Evolutionary conservation across 23 red algal genomes (phyloP), one percentile per base, ranked within the genome.

Genomic region (Gracilaria caudata): DNA sequence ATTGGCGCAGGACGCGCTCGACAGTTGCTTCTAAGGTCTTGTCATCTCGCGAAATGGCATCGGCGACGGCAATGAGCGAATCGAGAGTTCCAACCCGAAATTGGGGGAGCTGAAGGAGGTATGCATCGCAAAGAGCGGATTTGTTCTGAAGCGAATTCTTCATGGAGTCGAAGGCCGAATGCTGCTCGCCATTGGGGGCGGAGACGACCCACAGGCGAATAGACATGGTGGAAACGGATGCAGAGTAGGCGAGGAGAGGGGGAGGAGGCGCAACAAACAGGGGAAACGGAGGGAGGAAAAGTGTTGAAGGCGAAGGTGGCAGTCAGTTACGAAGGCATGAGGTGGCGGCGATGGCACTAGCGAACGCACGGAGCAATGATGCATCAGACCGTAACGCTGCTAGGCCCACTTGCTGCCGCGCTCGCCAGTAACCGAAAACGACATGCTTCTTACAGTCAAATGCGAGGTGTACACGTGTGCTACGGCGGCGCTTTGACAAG

Each of bases 31-130:
- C 94, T 39, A 95, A 81, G 19, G 87, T 73, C 57, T 86, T 86
- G 28, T 95, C 92, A 89, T 95, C 89, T 24, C 87, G 51, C 34
- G 82, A 46, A 32, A 95, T 78, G 13, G 79, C 77, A 73, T 98
- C 96, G 8, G 90, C 89, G 29, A 95, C 57, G 6, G 96, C 51
- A 26, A 98, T 89, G 63, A 98, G 91, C 21, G 93, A 88, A 88
- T 98, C 96, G 28, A 98, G 89, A 26, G 93, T 98, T 30, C 96
- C 96, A 30, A 98, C 93, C 2, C 96, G 92, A 38, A 98, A 89
- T n/a, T 77, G 35, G 28, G 96, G 96, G 13, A 98, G 90, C 28
- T 83, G 90, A 38, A 93, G 41, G 12, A 53, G 25, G 70, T 85
- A 78, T 23, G 81, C 90, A 49, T 73, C 26, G 73, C 86, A 90